Percentiles rank a stretch among this genome's conserved stretches.
These are phyloP conservation scores for Perkinsus marinus DNA, from an alignment of 169 alveolate genomes.

Conservation along the genomic window DNA sequence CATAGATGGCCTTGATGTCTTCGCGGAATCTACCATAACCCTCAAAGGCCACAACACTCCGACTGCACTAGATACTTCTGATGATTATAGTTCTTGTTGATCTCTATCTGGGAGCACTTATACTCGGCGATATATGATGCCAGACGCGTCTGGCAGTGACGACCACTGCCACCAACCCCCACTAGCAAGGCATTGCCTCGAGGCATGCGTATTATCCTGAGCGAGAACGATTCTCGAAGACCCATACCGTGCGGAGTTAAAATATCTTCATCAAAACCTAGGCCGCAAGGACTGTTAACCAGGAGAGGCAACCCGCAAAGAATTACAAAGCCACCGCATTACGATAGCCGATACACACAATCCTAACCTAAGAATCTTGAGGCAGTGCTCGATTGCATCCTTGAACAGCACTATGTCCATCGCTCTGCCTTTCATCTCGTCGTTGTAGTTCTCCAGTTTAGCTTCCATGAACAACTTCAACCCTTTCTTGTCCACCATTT, in stretches of 20 bases:
- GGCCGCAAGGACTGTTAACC: too few species aligned
- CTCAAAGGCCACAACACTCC: neutral
- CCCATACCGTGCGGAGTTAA: neutral
- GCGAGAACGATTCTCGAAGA: neutral
- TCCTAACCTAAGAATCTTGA: slow-evolving; percentile 40
- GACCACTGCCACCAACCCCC: slow-evolving; percentile 86
- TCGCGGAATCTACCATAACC: slow-evolving; percentile 48
- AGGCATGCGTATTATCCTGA: slow-evolving; percentile 53
- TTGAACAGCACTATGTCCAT: slow-evolving; percentile 76
- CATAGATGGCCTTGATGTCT: slow-evolving; percentile 60
- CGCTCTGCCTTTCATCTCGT: slow-evolving; percentile 47
- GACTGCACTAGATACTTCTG: slow-evolving; percentile 1
- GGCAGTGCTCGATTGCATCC: slow-evolving; percentile 68
- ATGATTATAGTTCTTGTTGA: slow-evolving; percentile 62
- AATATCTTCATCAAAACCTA: too few species aligned
- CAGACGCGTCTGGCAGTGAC: slow-evolving; percentile 73
- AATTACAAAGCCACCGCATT: too few species aligned
- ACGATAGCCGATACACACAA: too few species aligned
- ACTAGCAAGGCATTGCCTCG: slow-evolving; percentile 79
- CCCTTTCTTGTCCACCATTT: slow-evolving; percentile 50
- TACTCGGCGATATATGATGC: slow-evolving; percentile 62
- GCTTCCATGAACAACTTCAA: slow-evolving; percentile 45
- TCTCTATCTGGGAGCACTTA: slow-evolving; percentile 65
- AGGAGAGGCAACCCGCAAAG: too few species aligned
- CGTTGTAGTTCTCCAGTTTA: slow-evolving; percentile 60